These are phyloP conservation scores for Lanmaoa pseudosensibilis DNA, from an alignment of 768 basidiomycete species.

Conservation along the genomic window DNA sequence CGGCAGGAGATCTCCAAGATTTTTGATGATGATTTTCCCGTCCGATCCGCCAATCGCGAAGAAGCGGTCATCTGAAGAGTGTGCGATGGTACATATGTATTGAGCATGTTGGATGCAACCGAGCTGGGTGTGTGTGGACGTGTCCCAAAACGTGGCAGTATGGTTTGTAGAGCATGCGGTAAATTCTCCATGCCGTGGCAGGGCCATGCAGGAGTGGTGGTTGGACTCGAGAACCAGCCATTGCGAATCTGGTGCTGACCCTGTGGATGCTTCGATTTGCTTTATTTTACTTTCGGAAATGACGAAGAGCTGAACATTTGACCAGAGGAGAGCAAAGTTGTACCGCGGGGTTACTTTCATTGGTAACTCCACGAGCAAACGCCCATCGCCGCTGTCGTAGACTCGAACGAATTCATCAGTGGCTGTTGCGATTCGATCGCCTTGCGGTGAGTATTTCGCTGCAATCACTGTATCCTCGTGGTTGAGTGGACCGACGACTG, in stretches of 20 bases:
- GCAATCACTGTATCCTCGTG: not conserved
- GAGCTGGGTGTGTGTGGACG: not conserved
- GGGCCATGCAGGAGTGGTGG: not conserved
- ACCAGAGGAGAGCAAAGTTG: constrained; percentile 6
- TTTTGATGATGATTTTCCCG: not conserved
- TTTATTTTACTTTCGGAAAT: not conserved
- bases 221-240: not conserved
- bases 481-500: not conserved
- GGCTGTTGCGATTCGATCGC: constrained; percentile 1
- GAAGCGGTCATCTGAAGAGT: not conserved
- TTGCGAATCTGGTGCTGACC: not conserved
- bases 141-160: not conserved
- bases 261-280: not conserved
- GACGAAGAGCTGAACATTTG: not conserved
- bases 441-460: not conserved
- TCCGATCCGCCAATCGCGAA: not conserved
- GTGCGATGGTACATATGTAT: not conserved
- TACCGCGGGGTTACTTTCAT: not conserved
- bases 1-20: not conserved
- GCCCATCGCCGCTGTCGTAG: not conserved
- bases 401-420: not conserved
- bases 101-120: not conserved
- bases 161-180: not conserved
- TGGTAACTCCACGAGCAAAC: not conserved
- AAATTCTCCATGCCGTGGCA: not conserved